Conservation (phyloP, 1,284 basidiomycete genomes). For the Cutaneotrichosporon daszewskae region DNA sequence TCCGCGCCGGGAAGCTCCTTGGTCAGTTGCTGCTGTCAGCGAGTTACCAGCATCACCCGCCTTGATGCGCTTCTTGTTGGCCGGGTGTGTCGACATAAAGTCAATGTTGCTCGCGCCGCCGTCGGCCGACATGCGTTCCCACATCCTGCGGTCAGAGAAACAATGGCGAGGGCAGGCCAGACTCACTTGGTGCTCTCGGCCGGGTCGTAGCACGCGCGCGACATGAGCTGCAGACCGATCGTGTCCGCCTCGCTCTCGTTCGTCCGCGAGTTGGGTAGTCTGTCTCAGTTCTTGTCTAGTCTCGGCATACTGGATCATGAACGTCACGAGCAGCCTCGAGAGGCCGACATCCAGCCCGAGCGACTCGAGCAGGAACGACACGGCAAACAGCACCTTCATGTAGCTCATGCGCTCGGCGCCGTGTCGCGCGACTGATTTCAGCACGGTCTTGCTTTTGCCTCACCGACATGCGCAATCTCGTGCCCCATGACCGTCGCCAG, state of each 20-base stretch:
- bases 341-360: conserved; percentile 58
- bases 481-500: conserved; percentile 82
- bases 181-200: conserved; percentile 62
- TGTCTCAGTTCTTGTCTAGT: conserved; percentile 11
- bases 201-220: conserved; percentile 46
- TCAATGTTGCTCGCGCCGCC: conserved; percentile 34
- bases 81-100: conserved; percentile 63
- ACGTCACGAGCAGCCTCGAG: conserved; percentile 51
- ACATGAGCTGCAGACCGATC: conserved; percentile 66
- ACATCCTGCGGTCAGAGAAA: conserved; percentile 55
- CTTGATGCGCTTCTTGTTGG: conserved; percentile 62
- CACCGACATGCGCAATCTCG: conserved; percentile 81
- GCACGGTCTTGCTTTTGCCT: too few species aligned
- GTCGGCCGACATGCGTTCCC: conserved; percentile 55
- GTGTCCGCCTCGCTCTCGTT: conserved; percentile 78
- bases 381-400: conserved; percentile 53
- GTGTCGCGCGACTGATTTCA: conserved; percentile 10
- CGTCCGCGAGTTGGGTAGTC: conserved; percentile 74
- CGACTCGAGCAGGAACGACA: conserved; percentile 54
- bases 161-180: not conserved
- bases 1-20: conserved; percentile 1
- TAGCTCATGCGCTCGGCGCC: conserved; percentile 50
- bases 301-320: conserved; percentile 5
- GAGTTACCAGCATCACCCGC: conserved; percentile 45
- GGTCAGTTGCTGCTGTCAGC: conserved; percentile 6